Conservation (phyloP, 805 yeast species). For the Suhomyces sp. region DNA sequence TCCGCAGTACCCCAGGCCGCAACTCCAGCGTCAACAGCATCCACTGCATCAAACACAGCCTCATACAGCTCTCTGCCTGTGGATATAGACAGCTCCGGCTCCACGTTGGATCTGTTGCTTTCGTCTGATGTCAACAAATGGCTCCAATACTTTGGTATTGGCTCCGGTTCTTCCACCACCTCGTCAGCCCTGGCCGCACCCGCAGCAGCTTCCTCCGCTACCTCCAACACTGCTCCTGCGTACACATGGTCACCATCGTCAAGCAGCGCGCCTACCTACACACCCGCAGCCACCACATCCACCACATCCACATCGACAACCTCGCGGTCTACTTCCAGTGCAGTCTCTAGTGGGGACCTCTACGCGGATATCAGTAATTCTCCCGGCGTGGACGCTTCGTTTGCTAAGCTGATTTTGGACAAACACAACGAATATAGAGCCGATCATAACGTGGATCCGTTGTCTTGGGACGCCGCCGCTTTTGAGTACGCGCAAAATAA, state of each 20-base stretch:
- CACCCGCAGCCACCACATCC: constrained; percentile 1
- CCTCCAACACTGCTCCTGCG: not conserved
- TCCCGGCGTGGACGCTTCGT: constrained; percentile 23
- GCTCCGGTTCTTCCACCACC: constrained; percentile 1
- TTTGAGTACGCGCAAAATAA: constrained; percentile 32
- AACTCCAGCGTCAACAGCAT: constrained; percentile 8
- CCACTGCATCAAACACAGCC: constrained; percentile 5
- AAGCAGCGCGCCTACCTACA: not conserved
- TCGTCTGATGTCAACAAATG: constrained; percentile 7
- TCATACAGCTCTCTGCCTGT: constrained; percentile 4
- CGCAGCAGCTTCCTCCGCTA: constrained; percentile 3
- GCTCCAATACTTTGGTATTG: constrained; percentile 12
- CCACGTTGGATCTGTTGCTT: constrained; percentile 8
- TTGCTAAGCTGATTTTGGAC: constrained; percentile 29
- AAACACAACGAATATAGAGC: constrained; percentile 35
- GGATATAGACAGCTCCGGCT: not conserved
- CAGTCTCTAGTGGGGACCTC: constrained; percentile 6
- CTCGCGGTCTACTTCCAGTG: constrained; percentile 1
- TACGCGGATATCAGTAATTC: constrained; percentile 15
- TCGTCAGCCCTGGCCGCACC: not conserved
- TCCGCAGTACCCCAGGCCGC: constrained; percentile 12
- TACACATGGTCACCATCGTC: not conserved
- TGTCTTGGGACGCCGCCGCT: constrained; percentile 31
- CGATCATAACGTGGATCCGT: constrained; percentile 25
- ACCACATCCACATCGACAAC: constrained; percentile 5